Evolutionary conservation across 129 eudicot genomes (phyloP).

Genomic region (Calendula officinalis): DNA sequence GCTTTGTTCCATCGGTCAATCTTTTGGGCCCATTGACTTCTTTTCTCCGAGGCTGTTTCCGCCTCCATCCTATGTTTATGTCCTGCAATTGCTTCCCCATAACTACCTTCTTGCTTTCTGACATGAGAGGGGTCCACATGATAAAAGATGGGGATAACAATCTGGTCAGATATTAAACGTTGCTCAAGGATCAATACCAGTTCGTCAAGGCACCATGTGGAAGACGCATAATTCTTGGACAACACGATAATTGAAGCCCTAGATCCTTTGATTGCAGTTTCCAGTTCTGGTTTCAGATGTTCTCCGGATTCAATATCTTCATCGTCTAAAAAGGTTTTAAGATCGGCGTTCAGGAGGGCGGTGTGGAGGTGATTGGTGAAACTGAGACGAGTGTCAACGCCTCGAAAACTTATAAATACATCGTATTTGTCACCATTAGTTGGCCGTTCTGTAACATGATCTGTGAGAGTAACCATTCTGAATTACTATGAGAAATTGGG

Average conservation of each 20-base stretch:
- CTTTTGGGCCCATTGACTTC: neutral
- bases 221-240: too few relatives aligned
- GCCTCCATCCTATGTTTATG: neutral
- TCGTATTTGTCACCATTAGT: neutral
- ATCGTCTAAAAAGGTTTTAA: neutral
- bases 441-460: too few relatives aligned
- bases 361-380: neutral
- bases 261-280: too few relatives aligned
- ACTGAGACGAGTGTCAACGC: too few relatives aligned
- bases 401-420: slow-evolving; percentile 1
- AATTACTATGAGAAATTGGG: too few relatives aligned
- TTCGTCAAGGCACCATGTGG: neutral
- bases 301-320: neutral
- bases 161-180: neutral
- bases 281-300: neutral
- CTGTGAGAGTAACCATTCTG: too few relatives aligned
- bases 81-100: neutral
- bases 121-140: slow-evolving; percentile 3
- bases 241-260: neutral
- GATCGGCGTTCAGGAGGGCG: neutral
- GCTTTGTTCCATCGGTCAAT: neutral
- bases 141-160: neutral
- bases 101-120: neutral
- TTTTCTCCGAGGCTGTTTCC: neutral
- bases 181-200: neutral